Evolutionary conservation across 306 rosid genomes (phyloP).

Genomic region (Acacia crassicarpa): DNA sequence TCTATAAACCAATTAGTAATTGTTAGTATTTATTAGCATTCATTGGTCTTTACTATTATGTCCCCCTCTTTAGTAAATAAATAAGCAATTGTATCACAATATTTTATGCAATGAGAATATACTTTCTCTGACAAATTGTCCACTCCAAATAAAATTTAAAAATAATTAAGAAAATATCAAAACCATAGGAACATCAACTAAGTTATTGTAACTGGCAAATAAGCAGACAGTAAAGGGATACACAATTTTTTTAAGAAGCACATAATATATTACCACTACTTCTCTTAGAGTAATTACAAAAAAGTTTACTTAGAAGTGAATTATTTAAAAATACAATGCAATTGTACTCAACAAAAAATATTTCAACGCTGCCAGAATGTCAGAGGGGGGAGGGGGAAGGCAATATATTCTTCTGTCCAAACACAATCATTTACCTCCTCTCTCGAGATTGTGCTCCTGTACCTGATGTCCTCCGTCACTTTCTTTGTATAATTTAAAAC

Average conservation of each 20-base stretch:
- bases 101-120: no score
- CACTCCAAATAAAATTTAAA: neutral
- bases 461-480: conserved; percentile 79
- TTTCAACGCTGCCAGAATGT: neutral
- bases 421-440: conserved; percentile 80
- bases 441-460: conserved; percentile 75
- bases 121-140: no score
- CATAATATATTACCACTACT: neutral
- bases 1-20: no score
- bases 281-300: neutral
- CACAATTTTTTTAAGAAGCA: neutral
- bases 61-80: no score
- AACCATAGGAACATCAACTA: neutral
- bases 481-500: conserved; percentile 92
- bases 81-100: no score
- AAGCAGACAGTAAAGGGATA: neutral
- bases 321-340: neutral
- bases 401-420: neutral
- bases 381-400: neutral
- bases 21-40: no score
- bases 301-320: conserved; percentile 20
- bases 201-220: neutral
- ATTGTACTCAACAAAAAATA: neutral
- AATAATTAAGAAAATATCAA: neutral
- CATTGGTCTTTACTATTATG: no score